Conservation (phyloP, 2,329 filamentous ascomycete genomes). For the Trichophaea hybrida region DNA sequence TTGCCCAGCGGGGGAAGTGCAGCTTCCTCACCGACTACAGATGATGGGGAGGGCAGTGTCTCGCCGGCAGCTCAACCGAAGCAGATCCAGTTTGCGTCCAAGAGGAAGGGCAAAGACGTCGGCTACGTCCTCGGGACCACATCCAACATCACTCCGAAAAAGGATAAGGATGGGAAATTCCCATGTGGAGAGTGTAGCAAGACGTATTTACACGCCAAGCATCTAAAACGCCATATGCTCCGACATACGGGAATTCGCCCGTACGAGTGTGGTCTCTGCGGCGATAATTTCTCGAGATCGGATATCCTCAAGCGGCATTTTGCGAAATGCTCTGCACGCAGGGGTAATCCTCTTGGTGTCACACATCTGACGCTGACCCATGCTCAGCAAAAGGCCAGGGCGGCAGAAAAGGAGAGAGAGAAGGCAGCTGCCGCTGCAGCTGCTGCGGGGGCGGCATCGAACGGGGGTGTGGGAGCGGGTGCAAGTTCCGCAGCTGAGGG, state of each 20-base stretch:
- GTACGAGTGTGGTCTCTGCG: slow-evolving; percentile 95
- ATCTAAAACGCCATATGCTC: slow-evolving; percentile 88
- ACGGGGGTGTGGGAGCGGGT: slow-evolving; percentile 16
- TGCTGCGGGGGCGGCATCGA: slow-evolving; percentile 12
- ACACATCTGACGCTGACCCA: slow-evolving; percentile 89
- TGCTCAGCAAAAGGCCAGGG: slow-evolving; percentile 46
- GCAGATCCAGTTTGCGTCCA: neutral
- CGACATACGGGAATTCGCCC: slow-evolving; percentile 94
- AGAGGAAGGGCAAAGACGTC: neutral
- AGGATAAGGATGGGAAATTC: slow-evolving; percentile 95
- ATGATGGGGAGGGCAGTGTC: slow-evolving; percentile 1
- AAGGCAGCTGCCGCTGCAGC: slow-evolving; percentile 40
- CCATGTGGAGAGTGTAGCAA: slow-evolving; percentile 97
- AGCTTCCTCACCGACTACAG: slow-evolving; percentile 3
- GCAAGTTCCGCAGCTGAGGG: slow-evolving; percentile 5
- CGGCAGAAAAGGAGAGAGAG: slow-evolving; percentile 46
- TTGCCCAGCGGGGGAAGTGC: slow-evolving; percentile 4
- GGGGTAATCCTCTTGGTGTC: slow-evolving; percentile 87
- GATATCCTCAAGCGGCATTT: slow-evolving; percentile 98
- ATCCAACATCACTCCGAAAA: slow-evolving; percentile 55
- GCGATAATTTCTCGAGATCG: slow-evolving; percentile 93
- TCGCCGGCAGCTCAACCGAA: neutral
- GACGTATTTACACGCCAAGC: slow-evolving; percentile 94
- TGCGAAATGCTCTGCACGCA: slow-evolving; percentile 93
- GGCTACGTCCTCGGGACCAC: slow-evolving; percentile 11